Percentiles rank a stretch among this genome's conserved stretches.
Conservation (phyloP, 2,329 filamentous ascomycete species). For the Hypoxylon sp. region DNA sequence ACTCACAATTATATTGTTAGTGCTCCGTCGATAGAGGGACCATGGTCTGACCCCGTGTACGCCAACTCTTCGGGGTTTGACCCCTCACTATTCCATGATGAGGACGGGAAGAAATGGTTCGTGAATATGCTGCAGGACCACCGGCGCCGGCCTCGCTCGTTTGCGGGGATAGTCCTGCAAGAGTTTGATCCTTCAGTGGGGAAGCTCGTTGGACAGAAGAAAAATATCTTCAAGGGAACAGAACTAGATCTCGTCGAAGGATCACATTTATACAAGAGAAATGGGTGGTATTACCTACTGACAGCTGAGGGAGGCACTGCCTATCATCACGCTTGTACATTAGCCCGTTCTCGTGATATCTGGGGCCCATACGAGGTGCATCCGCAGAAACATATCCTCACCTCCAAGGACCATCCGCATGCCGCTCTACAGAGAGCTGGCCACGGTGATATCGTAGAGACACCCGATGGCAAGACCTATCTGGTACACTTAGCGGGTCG, state of each 20-base stretch:
- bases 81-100: conserved; percentile 71
- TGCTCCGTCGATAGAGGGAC: conserved; percentile 67
- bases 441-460: conserved; percentile 69
- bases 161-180: conserved; percentile 71
- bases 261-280: conserved; percentile 71
- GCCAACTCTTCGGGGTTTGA: conserved; percentile 75
- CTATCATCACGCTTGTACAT: conserved; percentile 72
- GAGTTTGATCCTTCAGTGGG: conserved; percentile 67
- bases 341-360: conserved; percentile 66
- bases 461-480: conserved; percentile 66
- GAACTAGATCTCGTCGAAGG: conserved; percentile 69
- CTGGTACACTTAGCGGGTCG: conserved; percentile 68
- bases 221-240: conserved; percentile 70
- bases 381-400: conserved; percentile 70
- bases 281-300: conserved; percentile 72
- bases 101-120: conserved; percentile 69
- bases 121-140: conserved; percentile 72
- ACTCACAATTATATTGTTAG: conserved; percentile 75
- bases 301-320: conserved; percentile 74
- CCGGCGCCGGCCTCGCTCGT: conserved; percentile 62
- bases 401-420: conserved; percentile 65
- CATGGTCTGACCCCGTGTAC: conserved; percentile 73
- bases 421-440: conserved; percentile 67
- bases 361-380: conserved; percentile 75
- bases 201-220: conserved; percentile 68